A percentile compares a stretch with the other conserved stretches of the same genome.
Conservation (phyloP, 2,329 filamentous ascomycete genomes). For the Arthrinium puccinioides region DNA sequence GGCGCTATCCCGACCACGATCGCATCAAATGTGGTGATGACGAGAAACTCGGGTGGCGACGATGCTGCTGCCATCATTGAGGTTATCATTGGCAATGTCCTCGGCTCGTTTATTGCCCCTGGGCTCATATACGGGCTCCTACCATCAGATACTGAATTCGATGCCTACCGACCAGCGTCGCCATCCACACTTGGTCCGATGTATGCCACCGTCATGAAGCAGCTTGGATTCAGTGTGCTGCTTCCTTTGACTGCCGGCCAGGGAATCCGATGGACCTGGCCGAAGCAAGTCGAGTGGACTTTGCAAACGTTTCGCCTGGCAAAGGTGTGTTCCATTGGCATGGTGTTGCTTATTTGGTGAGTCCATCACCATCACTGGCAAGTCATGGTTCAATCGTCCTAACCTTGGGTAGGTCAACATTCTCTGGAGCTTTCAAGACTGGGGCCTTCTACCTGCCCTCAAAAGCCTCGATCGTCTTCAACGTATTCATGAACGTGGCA, state of each 20-base stretch:
- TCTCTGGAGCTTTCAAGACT: conserved; percentile 58
- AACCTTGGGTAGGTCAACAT: conserved; percentile 53
- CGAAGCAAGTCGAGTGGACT: conserved; percentile 43
- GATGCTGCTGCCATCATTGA: conserved; percentile 59
- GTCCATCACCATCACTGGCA: conserved; percentile 8
- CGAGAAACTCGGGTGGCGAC: conserved; percentile 60
- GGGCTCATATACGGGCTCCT: conserved; percentile 56
- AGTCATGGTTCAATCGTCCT: no score
- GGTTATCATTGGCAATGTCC: conserved; percentile 62
- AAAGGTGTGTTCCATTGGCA: conserved; percentile 39
- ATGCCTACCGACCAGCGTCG: conserved; percentile 45
- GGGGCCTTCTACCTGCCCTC: conserved; percentile 52
- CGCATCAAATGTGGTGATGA: conserved; percentile 69
- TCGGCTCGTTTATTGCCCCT: conserved; percentile 61
- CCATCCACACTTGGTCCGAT: conserved; percentile 49
- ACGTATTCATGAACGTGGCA: conserved; percentile 60
- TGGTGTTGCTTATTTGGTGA: conserved; percentile 41
- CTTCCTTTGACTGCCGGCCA: conserved; percentile 59
- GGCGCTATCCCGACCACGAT: conserved; percentile 68
- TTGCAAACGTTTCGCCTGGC: conserved; percentile 46
- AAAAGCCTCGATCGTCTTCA: conserved; percentile 55
- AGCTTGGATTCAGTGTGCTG: conserved; percentile 60
- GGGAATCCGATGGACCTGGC: conserved; percentile 41
- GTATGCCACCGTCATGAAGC: conserved; percentile 60
- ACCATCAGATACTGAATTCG: conserved; percentile 43